Evolutionary conservation across 2,329 filamentous ascomycete species (phyloP), one percentile per base, ranked within the genome.

Genomic region (Fusarium succisae): DNA sequence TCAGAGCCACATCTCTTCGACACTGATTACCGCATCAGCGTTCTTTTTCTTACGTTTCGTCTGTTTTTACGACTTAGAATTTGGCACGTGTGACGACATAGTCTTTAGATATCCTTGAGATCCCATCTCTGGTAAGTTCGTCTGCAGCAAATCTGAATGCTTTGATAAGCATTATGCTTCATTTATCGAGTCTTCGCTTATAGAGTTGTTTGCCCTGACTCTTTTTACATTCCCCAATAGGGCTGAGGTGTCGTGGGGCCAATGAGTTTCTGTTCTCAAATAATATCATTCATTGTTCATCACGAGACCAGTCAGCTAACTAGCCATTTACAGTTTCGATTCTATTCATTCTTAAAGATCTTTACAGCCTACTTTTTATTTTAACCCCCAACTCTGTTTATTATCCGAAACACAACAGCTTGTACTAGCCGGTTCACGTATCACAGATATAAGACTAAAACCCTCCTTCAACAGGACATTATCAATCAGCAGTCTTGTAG

Each of bases 1-100:
- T 56, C 69, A 66, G 74, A 72, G 66, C 67, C 70, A 63, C 63
- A 61, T 73, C 60, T 64, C 32, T 43, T 65, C 67, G 56, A 60
- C 61, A 64, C 57, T 56, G 63, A 60, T 54, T 67, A 61, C 63
- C 62, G 61, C 53, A 67, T 66, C 65, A 55, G 58, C 64, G 62
- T 66, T 67, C 70, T 66, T 72, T 69, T 69, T 64, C 60, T 66
- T 73, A 59, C 75, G 60, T 69, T 75, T 73, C 64, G 66, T 71
- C 70, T 73, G 68, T 72, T 76, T 78, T 75, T 59, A 75, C 76
- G 76, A 77, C 69, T 65, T 79, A 79, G 77, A 79, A 70, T 69
- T 77, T 77, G 69, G 75, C 73, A 72, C 75, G 73, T 75, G 70
- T 75, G 59, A 78, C 73, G 76, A 69, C 72, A 68, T 70, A 74